A percentile compares a stretch with the other conserved stretches of the same genome.
These are phyloP conservation scores for Phellopilus nigrolimitatus DNA, from an alignment of 1,284 basidiomycete genomes.

Conservation along the genomic window DNA sequence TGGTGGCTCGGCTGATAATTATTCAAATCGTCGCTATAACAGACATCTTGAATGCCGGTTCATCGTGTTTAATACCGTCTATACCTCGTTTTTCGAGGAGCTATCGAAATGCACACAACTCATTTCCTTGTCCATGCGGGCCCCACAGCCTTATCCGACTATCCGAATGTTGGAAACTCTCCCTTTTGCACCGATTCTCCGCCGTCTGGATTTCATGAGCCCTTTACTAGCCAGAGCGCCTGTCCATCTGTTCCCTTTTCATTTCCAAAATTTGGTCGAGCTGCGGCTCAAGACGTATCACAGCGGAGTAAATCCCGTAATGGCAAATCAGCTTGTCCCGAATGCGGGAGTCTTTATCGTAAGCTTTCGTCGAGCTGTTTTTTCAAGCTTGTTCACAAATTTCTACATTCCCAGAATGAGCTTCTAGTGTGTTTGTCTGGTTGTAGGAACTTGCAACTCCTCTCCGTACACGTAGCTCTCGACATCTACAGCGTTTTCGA, in stretches of 20 bases:
- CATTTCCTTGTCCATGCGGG: not conserved
- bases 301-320: too few relatives aligned
- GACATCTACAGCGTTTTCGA: not conserved
- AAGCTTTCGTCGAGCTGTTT: not conserved
- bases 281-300: not conserved
- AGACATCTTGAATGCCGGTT: not conserved
- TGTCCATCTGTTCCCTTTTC: not conserved
- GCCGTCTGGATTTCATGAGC: not conserved
- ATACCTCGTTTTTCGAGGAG: not conserved
- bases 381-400: not conserved
- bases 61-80: not conserved
- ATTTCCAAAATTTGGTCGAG: not conserved
- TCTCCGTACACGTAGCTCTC: conserved; percentile 9
- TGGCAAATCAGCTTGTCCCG: too few relatives aligned
- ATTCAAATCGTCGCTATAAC: too few relatives aligned
- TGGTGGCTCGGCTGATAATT: too few relatives aligned
- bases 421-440: conserved; percentile 1
- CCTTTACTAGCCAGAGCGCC: not conserved
- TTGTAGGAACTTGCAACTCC: not conserved
- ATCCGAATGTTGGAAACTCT: not conserved
- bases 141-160: not conserved
- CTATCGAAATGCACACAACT: not conserved
- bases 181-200: not conserved
- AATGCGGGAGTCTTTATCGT: not conserved
- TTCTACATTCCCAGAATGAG: not conserved